phyloP scores from a whole-genome alignment of 371 early-diverging fungal genomes.

The Actinomortierella ambigua region DNA sequence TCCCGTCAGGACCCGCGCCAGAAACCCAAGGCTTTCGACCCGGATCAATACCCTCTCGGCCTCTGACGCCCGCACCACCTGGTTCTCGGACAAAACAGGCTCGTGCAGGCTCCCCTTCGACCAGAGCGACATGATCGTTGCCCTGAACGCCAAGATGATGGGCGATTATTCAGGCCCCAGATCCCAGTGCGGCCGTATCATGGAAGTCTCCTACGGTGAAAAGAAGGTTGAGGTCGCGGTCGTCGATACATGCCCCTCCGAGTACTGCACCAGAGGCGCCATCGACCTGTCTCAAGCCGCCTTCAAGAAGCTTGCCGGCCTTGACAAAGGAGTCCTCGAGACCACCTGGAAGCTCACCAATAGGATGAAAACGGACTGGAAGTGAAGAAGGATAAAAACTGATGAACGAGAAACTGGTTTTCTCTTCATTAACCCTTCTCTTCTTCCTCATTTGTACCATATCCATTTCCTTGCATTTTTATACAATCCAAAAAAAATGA shows the following conservation, averaged over 20 bases:
- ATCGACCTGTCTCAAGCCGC: conserved; percentile 39
- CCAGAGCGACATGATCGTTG: conserved; percentile 43
- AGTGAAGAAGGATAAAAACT: too few species aligned
- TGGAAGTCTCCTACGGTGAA: conserved; percentile 17
- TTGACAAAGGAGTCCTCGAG: conserved; percentile 23
- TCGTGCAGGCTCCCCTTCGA: conserved; percentile 22
- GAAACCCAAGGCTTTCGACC: background rate
- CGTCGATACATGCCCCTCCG: conserved; percentile 39
- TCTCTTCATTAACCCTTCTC: too few species aligned
- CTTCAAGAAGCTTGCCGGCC: conserved; percentile 31
- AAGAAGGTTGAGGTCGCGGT: conserved; percentile 16
- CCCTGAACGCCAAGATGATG: conserved; percentile 35
- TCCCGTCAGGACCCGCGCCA: conserved; percentile 3
- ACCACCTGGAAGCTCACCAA: conserved; percentile 28
- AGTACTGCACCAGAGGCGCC: conserved; percentile 20
- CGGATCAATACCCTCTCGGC: too few species aligned
- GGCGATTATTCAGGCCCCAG: background rate
- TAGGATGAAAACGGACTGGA: too few species aligned
- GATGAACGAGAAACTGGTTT: too few species aligned
- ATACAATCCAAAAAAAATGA: too few species aligned
- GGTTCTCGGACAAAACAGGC: conserved; percentile 36
- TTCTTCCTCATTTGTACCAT: too few species aligned
- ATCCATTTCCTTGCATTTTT: too few species aligned
- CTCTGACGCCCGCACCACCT: conserved; percentile 34
- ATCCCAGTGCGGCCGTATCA: conserved; percentile 22